These are phyloP conservation scores for Eucalyptus viminalis DNA, from an alignment of 345 rosid species.

Conservation along the genomic window DNA sequence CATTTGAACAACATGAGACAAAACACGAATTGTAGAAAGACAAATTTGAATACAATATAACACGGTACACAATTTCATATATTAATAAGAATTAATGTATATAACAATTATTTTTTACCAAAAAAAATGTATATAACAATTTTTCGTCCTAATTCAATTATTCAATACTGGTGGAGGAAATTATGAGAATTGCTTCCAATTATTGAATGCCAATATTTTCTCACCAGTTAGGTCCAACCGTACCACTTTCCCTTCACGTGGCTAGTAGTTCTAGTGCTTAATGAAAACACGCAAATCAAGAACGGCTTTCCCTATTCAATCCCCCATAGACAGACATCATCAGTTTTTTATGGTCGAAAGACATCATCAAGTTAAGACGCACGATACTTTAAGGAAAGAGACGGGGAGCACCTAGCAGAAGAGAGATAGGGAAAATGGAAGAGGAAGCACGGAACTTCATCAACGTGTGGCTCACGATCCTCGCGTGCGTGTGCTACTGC, in stretches of 20 bases:
- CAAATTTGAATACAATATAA: background rate
- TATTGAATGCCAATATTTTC: background rate
- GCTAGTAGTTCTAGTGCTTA: background rate
- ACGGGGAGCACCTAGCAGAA: background rate
- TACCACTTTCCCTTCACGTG: background rate
- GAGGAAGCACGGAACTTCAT: conserved; percentile 2
- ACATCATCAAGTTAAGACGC: background rate
- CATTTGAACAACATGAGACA: background rate
- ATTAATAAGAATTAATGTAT: background rate
- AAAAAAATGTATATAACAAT: background rate
- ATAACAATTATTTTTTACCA: background rate
- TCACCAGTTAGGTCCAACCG: background rate
- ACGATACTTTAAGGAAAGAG: background rate
- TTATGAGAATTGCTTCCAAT: background rate
- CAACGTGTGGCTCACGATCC: conserved; percentile 11
- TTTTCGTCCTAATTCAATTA: background rate
- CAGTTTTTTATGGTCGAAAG: background rate
- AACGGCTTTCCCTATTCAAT: background rate
- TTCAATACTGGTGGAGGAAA: background rate
- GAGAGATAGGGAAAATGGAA: background rate
- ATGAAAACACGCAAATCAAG: background rate
- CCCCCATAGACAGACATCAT: background rate
- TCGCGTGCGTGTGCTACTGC: conserved; percentile 7
- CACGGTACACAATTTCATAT: background rate
- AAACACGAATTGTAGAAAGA: background rate